Evolutionary conservation across 1,284 basidiomycete genomes (phyloP), one percentile per base, ranked within the genome.

Genomic region (Ceratobasidium sp.): DNA sequence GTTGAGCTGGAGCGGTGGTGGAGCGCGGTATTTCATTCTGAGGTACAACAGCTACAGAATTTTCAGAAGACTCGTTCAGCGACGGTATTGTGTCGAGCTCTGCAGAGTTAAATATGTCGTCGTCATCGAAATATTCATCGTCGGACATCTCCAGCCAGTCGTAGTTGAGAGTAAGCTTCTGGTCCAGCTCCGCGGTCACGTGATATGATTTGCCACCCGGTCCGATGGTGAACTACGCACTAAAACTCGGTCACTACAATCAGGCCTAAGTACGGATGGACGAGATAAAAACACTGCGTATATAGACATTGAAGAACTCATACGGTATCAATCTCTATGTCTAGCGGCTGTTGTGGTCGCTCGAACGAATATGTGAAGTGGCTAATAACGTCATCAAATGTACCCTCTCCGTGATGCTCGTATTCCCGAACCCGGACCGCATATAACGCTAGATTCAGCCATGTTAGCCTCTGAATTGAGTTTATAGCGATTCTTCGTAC

Each of bases 401-500:
- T 49, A 11, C 60, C 54, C 33, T 74, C 45, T 28, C 45, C 45
- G 37, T 37, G 33, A 33, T 71, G 54, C 42, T 74, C 71, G 49
- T 63, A 74, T 42, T 74, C 71, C 4, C 71, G 58, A 53, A 74
- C 60, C 7, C 71, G 71, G 53, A 74, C 51, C 28, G 71, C 35
- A 31, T 74, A 74, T 13, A 74, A 39, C n/a, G 71, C 71, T 74
- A 33, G 3, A 23, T 11, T 51, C 4, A 23, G n/a, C 35, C 3
- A 3, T 17, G 10, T 42, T 17, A 69, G 68, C 33, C 7, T 11
- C 31, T 20, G 2, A 15, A 6, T 13, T 31, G 26, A 28, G 37
- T 26, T 28, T 49, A 26, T 1, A 2, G n/a, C n/a, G 20, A 11
- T 20, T 23, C n/a, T 26, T 81, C 89, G 79, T 79, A 97, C 97